Conservation (phyloP, 345 rosid genomes). For the Capsella bursapastoris region DNA sequence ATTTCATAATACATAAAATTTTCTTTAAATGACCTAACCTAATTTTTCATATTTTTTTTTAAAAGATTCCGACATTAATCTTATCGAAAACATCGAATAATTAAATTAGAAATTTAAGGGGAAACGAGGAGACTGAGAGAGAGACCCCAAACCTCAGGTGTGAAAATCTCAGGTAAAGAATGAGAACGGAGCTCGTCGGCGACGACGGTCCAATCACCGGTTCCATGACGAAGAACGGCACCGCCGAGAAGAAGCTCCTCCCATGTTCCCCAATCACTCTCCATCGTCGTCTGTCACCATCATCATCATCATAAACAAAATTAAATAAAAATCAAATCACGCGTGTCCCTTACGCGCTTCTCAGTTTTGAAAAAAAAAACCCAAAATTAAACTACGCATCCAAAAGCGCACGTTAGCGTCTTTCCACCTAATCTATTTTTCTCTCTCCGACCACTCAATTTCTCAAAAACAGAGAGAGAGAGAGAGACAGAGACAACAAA, state of each 20-base stretch:
- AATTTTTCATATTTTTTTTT: not conserved
- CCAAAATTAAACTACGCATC: constrained; percentile 41
- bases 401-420: constrained; percentile 38
- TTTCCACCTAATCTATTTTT: constrained; percentile 7
- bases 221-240: constrained; percentile 90
- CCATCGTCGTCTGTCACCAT: constrained; percentile 41
- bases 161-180: constrained; percentile 53
- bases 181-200: constrained; percentile 83
- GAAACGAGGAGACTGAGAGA: constrained; percentile 15
- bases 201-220: constrained; percentile 73
- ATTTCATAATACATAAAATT: not conserved
- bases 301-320: constrained; percentile 28
- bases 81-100: not conserved
- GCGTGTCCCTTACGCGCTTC: constrained; percentile 45
- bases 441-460: constrained; percentile 24
- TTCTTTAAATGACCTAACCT: constrained; percentile 7
- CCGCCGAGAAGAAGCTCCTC: constrained; percentile 88
- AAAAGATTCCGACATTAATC: not conserved
- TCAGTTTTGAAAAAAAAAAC: constrained; percentile 1
- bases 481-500: constrained; percentile 20
- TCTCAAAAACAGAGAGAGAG: not conserved
- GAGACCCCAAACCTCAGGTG: constrained; percentile 80
- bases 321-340: not conserved
- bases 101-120: not conserved
- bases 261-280: constrained; percentile 83